These are phyloP conservation scores for Calycina herbarum DNA, from an alignment of 2,329 filamentous ascomycete genomes.

Conservation along the genomic window DNA sequence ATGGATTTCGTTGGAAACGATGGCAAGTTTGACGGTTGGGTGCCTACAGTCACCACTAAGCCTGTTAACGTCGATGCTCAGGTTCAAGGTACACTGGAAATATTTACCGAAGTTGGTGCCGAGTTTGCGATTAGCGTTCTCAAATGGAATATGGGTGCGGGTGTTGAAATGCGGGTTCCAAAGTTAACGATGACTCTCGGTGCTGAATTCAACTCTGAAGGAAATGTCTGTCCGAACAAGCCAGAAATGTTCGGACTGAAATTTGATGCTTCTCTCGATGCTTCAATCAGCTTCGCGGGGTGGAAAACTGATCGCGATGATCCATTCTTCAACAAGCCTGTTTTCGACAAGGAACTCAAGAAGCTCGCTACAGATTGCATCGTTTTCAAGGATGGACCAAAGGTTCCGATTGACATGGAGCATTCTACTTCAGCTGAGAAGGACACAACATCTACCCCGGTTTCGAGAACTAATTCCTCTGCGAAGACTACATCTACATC, in stretches of 20 bases:
- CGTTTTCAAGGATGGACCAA: constrained; percentile 8
- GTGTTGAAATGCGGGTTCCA: constrained; percentile 11
- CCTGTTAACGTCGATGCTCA: constrained; percentile 6
- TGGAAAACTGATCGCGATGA: constrained; percentile 6
- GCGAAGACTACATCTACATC: not conserved
- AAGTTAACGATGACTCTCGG: constrained; percentile 9
- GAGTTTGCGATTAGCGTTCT: constrained; percentile 11
- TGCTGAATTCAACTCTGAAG: constrained; percentile 12
- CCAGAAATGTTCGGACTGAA: constrained; percentile 13
- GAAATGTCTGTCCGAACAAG: constrained; percentile 13
- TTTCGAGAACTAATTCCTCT: not conserved
- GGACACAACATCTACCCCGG: not conserved
- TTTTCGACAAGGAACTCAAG: constrained; percentile 8
- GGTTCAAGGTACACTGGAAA: constrained; percentile 7
- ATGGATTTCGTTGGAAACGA: constrained; percentile 4
- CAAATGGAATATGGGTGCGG: constrained; percentile 5
- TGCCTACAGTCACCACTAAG: constrained; percentile 9
- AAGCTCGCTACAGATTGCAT: constrained; percentile 9
- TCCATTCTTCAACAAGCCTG: constrained; percentile 3
- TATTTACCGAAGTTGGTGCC: constrained; percentile 3
- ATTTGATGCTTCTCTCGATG: constrained; percentile 9
- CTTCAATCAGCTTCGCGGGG: constrained; percentile 5
- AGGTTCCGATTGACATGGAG: constrained; percentile 7
- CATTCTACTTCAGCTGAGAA: constrained; percentile 1
- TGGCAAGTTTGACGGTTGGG: constrained; percentile 12